A percentile compares a stretch with the other conserved stretches of the same genome.
These are phyloP conservation scores for Arabis alpina DNA, from an alignment of 345 rosid genomes.

Conservation along the genomic window DNA sequence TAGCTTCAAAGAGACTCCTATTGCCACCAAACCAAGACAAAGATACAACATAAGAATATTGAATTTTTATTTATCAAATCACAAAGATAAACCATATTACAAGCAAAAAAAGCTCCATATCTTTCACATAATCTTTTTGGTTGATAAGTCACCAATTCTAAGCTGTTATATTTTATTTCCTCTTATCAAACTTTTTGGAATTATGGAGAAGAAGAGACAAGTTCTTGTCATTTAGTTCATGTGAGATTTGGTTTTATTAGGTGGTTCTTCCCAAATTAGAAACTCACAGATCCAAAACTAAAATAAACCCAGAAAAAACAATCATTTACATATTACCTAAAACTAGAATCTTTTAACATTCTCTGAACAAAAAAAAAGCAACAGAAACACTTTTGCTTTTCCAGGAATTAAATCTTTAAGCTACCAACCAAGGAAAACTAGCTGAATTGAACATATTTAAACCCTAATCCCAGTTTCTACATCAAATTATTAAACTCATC, in stretches of 20 bases:
- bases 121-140: conserved; percentile 37
- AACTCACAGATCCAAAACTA: conserved; percentile 35
- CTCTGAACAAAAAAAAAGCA: conserved; percentile 1
- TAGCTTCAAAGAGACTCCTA: conserved; percentile 49
- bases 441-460: conserved; percentile 8
- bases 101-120: conserved; percentile 41
- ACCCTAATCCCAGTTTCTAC: conserved; percentile 17
- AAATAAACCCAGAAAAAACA: conserved; percentile 15
- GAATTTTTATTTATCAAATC: conserved; percentile 15
- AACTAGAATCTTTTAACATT: conserved; percentile 36
- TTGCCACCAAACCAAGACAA: conserved; percentile 57
- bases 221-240: conserved; percentile 37
- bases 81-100: conserved; percentile 38
- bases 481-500: conserved; percentile 8
- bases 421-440: conserved; percentile 7
- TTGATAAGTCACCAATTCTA: conserved; percentile 31
- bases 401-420: conserved; percentile 10
- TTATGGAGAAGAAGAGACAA: conserved; percentile 35
- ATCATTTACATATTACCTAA: conserved; percentile 20
- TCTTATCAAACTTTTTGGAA: conserved; percentile 13
- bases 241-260: conserved; percentile 37
- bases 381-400: conserved; percentile 35
- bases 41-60: conserved; percentile 19
- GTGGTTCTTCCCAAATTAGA: conserved; percentile 38
- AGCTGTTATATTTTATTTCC: neutral